Evolutionary conservation across 257 asterid genomes (phyloP).

Genomic region (Anisodus acutangulus): DNA sequence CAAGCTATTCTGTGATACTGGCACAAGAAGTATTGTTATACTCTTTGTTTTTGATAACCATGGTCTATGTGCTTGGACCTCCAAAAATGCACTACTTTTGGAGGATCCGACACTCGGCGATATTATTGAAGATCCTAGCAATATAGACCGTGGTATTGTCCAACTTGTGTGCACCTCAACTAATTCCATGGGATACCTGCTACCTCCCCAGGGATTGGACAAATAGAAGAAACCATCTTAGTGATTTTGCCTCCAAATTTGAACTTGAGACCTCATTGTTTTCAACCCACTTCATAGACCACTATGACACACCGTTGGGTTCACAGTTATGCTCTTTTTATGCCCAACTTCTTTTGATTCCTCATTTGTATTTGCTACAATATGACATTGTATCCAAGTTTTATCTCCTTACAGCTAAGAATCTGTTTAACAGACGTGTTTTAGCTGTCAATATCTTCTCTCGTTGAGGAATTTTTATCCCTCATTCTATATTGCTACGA

Average conservation of each 20-base stretch:
- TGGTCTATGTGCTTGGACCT: background rate
- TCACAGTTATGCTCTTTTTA: background rate
- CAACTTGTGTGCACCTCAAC: background rate
- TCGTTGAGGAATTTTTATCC: background rate
- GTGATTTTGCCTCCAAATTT: background rate
- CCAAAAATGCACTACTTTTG: background rate
- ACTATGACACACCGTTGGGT: background rate
- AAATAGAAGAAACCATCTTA: background rate
- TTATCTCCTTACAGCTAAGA: conserved; percentile 1
- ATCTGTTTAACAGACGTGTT: background rate
- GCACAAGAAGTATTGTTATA: background rate
- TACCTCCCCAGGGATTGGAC: background rate
- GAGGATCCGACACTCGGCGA: background rate
- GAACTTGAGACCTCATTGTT: background rate
- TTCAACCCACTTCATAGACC: background rate
- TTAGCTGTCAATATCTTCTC: conserved; percentile 7
- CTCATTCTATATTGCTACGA: background rate
- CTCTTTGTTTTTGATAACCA: background rate
- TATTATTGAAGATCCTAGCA: background rate
- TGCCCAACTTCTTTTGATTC: background rate
- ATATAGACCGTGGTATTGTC: background rate
- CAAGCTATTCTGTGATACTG: background rate
- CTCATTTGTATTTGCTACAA: background rate
- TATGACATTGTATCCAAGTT: background rate
- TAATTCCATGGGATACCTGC: background rate